Conservation (phyloP, 2,329 filamentous ascomycete species). For the Ustulina deusta region DNA sequence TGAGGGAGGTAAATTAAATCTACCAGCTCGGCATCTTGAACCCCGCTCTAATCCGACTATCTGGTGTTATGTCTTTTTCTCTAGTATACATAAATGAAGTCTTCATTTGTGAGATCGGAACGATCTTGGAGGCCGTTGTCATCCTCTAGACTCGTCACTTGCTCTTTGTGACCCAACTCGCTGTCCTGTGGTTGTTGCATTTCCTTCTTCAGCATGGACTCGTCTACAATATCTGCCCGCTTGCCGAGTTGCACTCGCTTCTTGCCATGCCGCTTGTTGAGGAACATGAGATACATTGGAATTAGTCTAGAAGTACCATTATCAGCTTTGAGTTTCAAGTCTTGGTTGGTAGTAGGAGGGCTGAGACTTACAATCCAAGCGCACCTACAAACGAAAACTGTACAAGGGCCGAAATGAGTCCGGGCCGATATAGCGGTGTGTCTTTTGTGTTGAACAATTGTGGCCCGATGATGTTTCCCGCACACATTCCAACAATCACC, state of each 20-base stretch:
- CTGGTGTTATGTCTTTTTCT: background rate
- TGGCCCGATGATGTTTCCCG: slow-evolving; percentile 74
- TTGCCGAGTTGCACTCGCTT: slow-evolving; percentile 63
- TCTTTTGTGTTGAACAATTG: slow-evolving; percentile 71
- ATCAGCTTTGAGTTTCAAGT: slow-evolving; percentile 15
- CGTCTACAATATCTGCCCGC: slow-evolving; percentile 61
- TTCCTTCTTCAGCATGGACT: slow-evolving; percentile 52
- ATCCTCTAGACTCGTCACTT: slow-evolving; percentile 49
- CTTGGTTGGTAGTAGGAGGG: slow-evolving; percentile 43
- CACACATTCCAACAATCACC: slow-evolving; percentile 71
- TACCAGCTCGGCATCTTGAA: too few relatives aligned
- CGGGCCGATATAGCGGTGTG: slow-evolving; percentile 67
- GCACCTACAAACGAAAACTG: slow-evolving; percentile 69
- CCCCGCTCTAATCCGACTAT: background rate
- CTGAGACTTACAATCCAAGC: slow-evolving; percentile 52
- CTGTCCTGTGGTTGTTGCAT: slow-evolving; percentile 49
- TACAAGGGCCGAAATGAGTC: slow-evolving; percentile 69
- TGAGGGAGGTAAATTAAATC: too few relatives aligned
- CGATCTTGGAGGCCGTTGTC: slow-evolving; percentile 68
- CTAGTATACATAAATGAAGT: slow-evolving; percentile 67
- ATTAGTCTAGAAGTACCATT: slow-evolving; percentile 42
- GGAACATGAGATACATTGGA: slow-evolving; percentile 55
- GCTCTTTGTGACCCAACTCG: slow-evolving; percentile 51
- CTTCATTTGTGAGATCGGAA: slow-evolving; percentile 74
- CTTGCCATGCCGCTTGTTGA: slow-evolving; percentile 63